A percentile compares a stretch with the other conserved stretches of the same genome.
phyloP scores from a whole-genome alignment of 768 basidiomycete genomes.

The Trametopsis cervina region DNA sequence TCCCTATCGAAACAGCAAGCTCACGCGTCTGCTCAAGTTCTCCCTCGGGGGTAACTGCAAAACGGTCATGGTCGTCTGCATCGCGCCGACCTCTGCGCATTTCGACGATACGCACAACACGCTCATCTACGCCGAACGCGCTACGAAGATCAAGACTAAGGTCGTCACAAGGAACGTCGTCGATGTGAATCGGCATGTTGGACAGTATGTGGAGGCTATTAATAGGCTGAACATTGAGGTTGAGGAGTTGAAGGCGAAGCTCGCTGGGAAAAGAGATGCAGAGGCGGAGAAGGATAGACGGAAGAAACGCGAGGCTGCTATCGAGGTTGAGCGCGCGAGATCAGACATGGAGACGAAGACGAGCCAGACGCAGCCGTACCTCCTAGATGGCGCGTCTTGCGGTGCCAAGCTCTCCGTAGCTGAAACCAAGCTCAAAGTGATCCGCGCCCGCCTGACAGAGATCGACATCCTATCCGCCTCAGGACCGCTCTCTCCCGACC shows the following conservation, averaged over 20 bases:
- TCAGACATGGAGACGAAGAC: constrained; percentile 65
- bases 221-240: constrained; percentile 82
- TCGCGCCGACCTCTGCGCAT: constrained; percentile 91
- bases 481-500: constrained; percentile 40
- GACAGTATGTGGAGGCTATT: constrained; percentile 92
- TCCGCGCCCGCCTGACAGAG: constrained; percentile 54
- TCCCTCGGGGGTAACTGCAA: constrained; percentile 98
- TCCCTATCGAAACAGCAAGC: constrained; percentile 97
- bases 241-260: constrained; percentile 76
- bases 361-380: constrained; percentile 63
- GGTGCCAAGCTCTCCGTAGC: constrained; percentile 66
- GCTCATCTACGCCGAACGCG: constrained; percentile 93
- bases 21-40: constrained; percentile 95
- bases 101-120: constrained; percentile 99
- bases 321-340: constrained; percentile 70
- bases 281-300: constrained; percentile 61
- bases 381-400: constrained; percentile 71
- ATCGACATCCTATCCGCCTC: constrained; percentile 38
- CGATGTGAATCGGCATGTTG: constrained; percentile 91
- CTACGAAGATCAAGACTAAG: constrained; percentile 97
- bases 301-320: constrained; percentile 61
- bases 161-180: constrained; percentile 93
- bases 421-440: constrained; percentile 56
- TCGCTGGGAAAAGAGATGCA: constrained; percentile 59
- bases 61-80: constrained; percentile 98